These are phyloP conservation scores for Clonostachys rhizophaga DNA, from an alignment of 2,329 filamentous ascomycete species.

Conservation along the genomic window DNA sequence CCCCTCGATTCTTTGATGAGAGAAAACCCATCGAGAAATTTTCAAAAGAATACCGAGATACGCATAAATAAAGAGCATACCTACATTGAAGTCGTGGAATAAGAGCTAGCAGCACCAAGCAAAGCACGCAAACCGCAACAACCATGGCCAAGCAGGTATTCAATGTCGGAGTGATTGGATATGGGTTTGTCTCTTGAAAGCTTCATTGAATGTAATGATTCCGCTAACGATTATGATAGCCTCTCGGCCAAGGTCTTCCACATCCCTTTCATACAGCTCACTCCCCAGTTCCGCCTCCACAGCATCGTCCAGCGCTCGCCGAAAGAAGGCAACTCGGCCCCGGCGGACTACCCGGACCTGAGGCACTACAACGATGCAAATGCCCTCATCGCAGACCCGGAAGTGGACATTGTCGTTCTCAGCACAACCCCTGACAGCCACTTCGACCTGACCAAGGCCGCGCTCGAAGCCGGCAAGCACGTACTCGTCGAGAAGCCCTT, in stretches of 20 bases:
- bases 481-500: slow-evolving; percentile 83
- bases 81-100: no score
- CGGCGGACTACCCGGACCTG: slow-evolving; percentile 60
- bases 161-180: slow-evolving; percentile 47
- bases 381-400: slow-evolving; percentile 59
- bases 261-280: slow-evolving; percentile 69
- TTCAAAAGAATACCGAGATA: no score
- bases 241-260: slow-evolving; percentile 75
- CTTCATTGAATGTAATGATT: not conserved
- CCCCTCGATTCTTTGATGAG: no score
- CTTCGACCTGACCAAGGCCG: slow-evolving; percentile 58
- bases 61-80: no score
- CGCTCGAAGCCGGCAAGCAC: slow-evolving; percentile 68
- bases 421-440: slow-evolving; percentile 70
- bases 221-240: slow-evolving; percentile 22
- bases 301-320: slow-evolving; percentile 73
- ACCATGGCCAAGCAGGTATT: slow-evolving; percentile 31
- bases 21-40: no score
- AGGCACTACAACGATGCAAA: slow-evolving; percentile 61
- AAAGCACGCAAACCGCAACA: not conserved
- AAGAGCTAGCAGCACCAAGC: no score
- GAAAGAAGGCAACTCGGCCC: slow-evolving; percentile 58
- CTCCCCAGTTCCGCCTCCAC: slow-evolving; percentile 62
- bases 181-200: slow-evolving; percentile 31
- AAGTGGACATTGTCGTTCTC: slow-evolving; percentile 66